phyloP scores from a whole-genome alignment of 2,329 filamentous ascomycete genomes.

The Xylariaceae sp. region DNA sequence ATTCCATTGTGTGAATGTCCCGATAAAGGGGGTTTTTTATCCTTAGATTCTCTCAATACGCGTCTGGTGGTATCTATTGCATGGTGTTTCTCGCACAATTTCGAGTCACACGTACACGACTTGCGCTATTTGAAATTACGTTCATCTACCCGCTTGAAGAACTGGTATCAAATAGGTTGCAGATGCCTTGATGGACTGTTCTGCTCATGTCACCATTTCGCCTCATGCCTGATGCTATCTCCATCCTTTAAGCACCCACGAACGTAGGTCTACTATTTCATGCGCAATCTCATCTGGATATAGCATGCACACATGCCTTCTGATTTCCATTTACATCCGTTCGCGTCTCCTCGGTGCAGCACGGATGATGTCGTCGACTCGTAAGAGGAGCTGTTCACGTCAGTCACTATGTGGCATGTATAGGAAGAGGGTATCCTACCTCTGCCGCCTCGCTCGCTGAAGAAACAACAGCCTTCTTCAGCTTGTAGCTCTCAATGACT shows the following conservation, averaged over 20 bases:
- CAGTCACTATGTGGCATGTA: not conserved
- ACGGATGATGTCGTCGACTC: slow-evolving; percentile 97
- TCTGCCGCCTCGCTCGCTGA: slow-evolving; percentile 95
- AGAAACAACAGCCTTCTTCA: slow-evolving; percentile 96
- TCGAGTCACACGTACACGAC: too few relatives aligned
- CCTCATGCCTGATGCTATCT: not conserved
- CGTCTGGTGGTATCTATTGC: too few relatives aligned
- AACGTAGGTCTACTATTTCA: not conserved
- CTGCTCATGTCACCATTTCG: not conserved
- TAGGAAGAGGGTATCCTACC: slow-evolving; percentile 49
- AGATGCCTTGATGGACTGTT: not conserved
- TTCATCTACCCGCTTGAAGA: too few relatives aligned
- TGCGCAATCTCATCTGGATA: not conserved
- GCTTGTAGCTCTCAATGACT: slow-evolving; percentile 96
- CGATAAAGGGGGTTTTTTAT: too few relatives aligned
- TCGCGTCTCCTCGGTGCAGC: slow-evolving; percentile 82
- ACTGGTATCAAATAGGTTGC: not conserved
- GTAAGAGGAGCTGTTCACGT: slow-evolving; percentile 58
- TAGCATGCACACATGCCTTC: slow-evolving; percentile 38
- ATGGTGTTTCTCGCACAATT: too few relatives aligned
- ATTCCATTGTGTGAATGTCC: too few relatives aligned
- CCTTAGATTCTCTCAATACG: too few relatives aligned
- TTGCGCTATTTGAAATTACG: too few relatives aligned
- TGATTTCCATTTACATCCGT: slow-evolving; percentile 34
- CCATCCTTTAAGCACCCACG: not conserved